Evolutionary conservation across 1,284 basidiomycete genomes (phyloP).

Genomic region (Veloporphyrellus conicus): DNA sequence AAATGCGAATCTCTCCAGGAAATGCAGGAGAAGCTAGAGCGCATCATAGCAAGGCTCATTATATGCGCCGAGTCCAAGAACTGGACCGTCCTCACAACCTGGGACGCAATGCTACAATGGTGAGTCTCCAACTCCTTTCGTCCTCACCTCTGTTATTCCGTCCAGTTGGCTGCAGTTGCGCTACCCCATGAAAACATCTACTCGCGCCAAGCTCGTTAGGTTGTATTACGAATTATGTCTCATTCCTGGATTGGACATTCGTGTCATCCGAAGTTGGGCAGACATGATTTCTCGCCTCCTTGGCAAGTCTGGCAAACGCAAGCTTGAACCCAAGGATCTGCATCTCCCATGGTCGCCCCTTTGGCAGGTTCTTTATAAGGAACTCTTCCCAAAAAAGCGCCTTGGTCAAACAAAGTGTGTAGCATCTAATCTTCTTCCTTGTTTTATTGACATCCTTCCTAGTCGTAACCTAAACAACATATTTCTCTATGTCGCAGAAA

Average conservation of each 20-base stretch:
- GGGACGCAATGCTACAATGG: conserved; percentile 73
- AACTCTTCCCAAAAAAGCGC: conserved; percentile 57
- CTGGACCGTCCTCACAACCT: conserved; percentile 64
- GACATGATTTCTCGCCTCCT: conserved; percentile 52
- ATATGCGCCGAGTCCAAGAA: conserved; percentile 75
- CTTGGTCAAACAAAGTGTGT: conserved; percentile 31
- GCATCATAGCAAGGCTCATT: conserved; percentile 68
- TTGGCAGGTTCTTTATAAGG: conserved; percentile 56
- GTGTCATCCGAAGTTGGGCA: conserved; percentile 54
- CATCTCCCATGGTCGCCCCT: conserved; percentile 61
- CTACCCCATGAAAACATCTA: conserved; percentile 71
- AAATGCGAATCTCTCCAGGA: conserved; percentile 69
- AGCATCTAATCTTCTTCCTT: conserved; percentile 44
- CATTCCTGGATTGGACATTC: conserved; percentile 62
- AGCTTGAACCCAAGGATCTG: conserved; percentile 53
- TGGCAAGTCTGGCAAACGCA: conserved; percentile 39
- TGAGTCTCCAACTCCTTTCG: conserved; percentile 31
- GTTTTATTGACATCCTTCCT: conserved; percentile 8
- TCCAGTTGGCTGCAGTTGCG: conserved; percentile 77
- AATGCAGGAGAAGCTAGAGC: conserved; percentile 72
- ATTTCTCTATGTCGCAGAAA: conserved; percentile 68
- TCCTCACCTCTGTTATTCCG: conserved; percentile 7
- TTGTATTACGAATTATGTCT: conserved; percentile 88
- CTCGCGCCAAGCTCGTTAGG: conserved; percentile 72
- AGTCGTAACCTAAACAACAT: conserved; percentile 33